These are phyloP conservation scores for Sphagnum fallax DNA, from an alignment of 228 moss, liverwort and hornwort genomes.

Conservation along the genomic window DNA sequence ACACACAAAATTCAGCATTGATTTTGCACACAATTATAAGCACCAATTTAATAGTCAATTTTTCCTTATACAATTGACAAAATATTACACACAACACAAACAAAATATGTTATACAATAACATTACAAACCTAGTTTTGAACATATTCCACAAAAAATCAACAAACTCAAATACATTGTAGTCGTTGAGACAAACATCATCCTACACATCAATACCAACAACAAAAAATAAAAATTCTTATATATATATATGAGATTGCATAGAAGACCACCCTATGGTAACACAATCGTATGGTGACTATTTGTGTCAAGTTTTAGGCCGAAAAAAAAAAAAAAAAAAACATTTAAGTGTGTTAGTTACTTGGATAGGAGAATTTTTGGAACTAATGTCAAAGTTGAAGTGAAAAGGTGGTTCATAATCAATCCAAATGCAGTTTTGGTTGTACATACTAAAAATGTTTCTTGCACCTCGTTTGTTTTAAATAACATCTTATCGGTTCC, in stretches of 20 bases:
- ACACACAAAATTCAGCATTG: no score
- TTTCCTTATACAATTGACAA: no score
- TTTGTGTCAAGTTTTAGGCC: no score
- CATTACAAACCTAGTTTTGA: slow-evolving; percentile 47
- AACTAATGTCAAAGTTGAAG: slow-evolving; percentile 67
- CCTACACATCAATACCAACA: slow-evolving; percentile 26
- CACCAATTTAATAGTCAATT: no score
- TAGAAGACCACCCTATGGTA: no score
- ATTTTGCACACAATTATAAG: no score
- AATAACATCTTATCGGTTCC: background rate
- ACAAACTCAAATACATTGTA: slow-evolving; percentile 79
- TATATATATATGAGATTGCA: background rate
- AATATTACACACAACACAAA: no score
- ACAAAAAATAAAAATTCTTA: no score
- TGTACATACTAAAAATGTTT: slow-evolving; percentile 77
- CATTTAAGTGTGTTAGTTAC: slow-evolving; percentile 4
- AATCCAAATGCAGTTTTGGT: slow-evolving; percentile 55
- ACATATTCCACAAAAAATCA: slow-evolving; percentile 67
- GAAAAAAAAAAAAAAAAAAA: no score
- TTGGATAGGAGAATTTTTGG: slow-evolving; percentile 56
- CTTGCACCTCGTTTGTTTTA: slow-evolving; percentile 39
- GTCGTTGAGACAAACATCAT: slow-evolving; percentile 64
- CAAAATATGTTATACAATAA: no score
- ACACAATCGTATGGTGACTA: no score
- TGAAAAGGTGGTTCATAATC: slow-evolving; percentile 61